Percentiles rank a stretch among this genome's conserved stretches.
Conservation (phyloP, 2,329 filamentous ascomycete species). For the Pyricularia grisea region DNA sequence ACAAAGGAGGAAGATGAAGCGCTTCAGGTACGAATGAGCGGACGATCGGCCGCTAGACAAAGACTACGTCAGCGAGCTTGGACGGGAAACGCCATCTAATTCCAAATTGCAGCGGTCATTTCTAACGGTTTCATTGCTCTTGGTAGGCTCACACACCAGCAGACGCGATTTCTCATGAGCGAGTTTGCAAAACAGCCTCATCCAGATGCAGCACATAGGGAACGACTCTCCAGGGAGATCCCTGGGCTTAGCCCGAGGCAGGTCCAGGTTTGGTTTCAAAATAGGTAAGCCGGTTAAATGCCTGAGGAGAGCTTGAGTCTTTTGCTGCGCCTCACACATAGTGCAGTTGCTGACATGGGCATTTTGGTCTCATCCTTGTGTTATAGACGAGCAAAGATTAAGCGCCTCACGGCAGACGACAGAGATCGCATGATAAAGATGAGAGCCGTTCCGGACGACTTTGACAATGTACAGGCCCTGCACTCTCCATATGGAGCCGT, state of each 20-base stretch:
- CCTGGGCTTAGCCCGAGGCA: constrained; percentile 85
- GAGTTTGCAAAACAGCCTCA: constrained; percentile 94
- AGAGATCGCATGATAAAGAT: constrained; percentile 64
- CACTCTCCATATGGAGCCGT: constrained; percentile 59
- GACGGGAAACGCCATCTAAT: neutral
- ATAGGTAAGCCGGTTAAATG: constrained; percentile 52
- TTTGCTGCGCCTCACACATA: neutral
- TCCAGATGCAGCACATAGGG: constrained; percentile 82
- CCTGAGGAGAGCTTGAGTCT: neutral
- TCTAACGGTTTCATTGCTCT: neutral
- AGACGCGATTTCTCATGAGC: constrained; percentile 96
- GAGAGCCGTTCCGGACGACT: constrained; percentile 60
- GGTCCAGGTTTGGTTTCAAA: constrained; percentile 98
- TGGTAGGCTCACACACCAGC: constrained; percentile 81
- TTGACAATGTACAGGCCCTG: constrained; percentile 60
- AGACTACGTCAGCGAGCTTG: neutral
- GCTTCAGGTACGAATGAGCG: constrained; percentile 53
- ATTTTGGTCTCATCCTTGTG: neutral
- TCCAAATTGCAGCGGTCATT: neutral
- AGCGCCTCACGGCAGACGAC: constrained; percentile 61
- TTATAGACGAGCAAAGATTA: constrained; percentile 60
- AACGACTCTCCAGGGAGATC: constrained; percentile 80
- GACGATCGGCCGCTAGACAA: neutral
- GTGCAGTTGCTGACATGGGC: neutral
- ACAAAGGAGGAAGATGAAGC: constrained; percentile 61